Base-by-base conservation (phyloP, 176 grass and related monocot genomes). In the Triticum timopheevii region DNA sequence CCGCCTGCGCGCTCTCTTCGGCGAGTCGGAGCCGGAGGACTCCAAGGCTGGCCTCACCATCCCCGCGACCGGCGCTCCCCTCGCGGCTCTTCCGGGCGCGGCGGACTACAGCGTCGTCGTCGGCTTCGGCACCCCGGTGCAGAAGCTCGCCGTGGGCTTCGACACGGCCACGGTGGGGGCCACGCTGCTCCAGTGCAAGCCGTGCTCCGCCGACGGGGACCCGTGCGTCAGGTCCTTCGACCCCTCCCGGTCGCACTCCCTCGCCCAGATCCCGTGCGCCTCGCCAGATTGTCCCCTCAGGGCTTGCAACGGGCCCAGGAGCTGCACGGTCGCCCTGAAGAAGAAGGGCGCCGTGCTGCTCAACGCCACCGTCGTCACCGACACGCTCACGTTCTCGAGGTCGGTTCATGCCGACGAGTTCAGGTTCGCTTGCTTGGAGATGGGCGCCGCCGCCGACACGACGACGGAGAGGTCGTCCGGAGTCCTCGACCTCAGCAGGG, bases 61-160 rank as follows among this genome's bases (percentile, higher is more conserved):
- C 15, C 73, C 73, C 4, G 45, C 47, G 25, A 76, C 13, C 8
- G 73, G 45, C 25, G 27, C 73, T 69, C 66, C 66, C 16, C 17
- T 69, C 28, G 66, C 17, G 25, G 27, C 45, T 75, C 13, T 15
- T 4, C 12, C 13, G 8, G 7, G 25, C 25, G 19, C 79, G 36
- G 45, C 9, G 11, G 88, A 89, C 20, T 95, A 93, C 61, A 49
- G 87, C 45, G 84, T 95, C 2, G 44, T 61, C 28, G 76, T 90
- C 4, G 84, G 89, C 42, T 84, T 87, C 45, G 94, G 94, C 49
- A 93, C 73, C 1, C 94, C 89, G 5, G 70, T 36, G 24, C 86
- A 79, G 73, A 74, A 86, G 24, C 78, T 88, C 22, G 50, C 89
- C 0, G 28, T 91, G 24, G 73, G 73, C 9, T 76, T 76, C 44